These are phyloP conservation scores for Leishmania gerbilli DNA, from an alignment of 208 protist genomes.

Conservation along the genomic window DNA sequence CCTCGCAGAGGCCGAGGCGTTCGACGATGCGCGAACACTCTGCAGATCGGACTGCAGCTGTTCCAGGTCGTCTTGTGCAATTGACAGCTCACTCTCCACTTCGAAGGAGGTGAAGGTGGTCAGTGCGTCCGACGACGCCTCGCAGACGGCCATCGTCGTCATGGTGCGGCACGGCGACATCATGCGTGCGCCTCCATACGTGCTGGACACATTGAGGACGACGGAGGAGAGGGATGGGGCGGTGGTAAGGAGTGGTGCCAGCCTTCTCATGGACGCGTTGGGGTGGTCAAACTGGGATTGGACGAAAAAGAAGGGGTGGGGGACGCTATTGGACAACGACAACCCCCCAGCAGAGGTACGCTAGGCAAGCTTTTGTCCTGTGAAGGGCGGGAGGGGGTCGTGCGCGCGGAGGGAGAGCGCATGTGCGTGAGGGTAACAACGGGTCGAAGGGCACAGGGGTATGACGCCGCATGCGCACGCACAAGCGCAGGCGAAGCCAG, in stretches of 20 bases:
- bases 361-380: not conserved
- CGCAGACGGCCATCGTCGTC: not conserved
- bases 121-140: not conserved
- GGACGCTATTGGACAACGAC: not conserved
- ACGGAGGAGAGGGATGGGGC: not conserved
- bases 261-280: not conserved
- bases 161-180: not conserved
- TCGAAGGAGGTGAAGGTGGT: constrained; percentile 27
- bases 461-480: not conserved
- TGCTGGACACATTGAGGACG: not conserved
- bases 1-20: no score
- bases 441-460: not conserved
- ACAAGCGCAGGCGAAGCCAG: not conserved
- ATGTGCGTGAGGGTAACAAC: not conserved
- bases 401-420: not conserved
- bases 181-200: not conserved
- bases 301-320: not conserved
- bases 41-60: not conserved
- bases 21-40: no score
- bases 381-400: not conserved
- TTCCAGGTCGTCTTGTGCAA: constrained; percentile 17
- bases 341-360: not conserved
- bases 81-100: constrained; percentile 24
- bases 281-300: not conserved
- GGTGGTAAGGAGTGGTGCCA: not conserved